Percentiles rank a stretch among this genome's conserved stretches.
Evolutionary conservation across 371 early-diverging fungal genomes (phyloP).

Genomic region (Blakeslea trispora): DNA sequence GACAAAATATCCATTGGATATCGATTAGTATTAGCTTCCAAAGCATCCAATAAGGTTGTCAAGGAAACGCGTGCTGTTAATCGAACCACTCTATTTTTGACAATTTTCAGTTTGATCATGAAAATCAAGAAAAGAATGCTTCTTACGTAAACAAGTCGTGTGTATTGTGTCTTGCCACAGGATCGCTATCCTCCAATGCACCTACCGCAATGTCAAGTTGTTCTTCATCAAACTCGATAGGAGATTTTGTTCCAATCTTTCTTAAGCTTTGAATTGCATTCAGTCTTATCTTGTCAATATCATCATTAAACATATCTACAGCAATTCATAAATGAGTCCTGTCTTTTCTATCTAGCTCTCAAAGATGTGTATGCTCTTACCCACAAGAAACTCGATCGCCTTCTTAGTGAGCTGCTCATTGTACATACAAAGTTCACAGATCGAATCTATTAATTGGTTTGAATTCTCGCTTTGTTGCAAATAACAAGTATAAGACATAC

Average conservation of each 20-base stretch:
- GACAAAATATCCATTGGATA: slow-evolving; percentile 71
- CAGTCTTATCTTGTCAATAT: slow-evolving; percentile 80
- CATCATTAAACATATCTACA: slow-evolving; percentile 93
- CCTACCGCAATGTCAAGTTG: slow-evolving; percentile 75
- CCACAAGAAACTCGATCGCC: slow-evolving; percentile 76
- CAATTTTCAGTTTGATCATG: neutral
- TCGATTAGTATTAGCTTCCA: slow-evolving; percentile 60
- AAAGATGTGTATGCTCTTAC: slow-evolving; percentile 36
- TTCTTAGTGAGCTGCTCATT: slow-evolving; percentile 64
- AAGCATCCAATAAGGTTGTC: slow-evolving; percentile 48
- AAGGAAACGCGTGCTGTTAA: slow-evolving; percentile 39
- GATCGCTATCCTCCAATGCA: slow-evolving; percentile 76
- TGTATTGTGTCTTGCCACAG: slow-evolving; percentile 64
- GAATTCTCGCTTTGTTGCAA: too few relatives aligned
- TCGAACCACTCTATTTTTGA: slow-evolving; percentile 44
- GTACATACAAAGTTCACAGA: slow-evolving; percentile 70
- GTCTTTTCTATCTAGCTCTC: too few relatives aligned
- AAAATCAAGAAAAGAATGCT: too few relatives aligned
- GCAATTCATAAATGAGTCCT: neutral
- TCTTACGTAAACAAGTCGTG: slow-evolving; percentile 67
- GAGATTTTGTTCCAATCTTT: slow-evolving; percentile 62
- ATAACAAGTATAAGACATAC: too few relatives aligned
- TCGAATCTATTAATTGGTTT: slow-evolving; percentile 59
- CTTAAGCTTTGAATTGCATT: slow-evolving; percentile 76
- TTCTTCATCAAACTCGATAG: slow-evolving; percentile 70